Conservation (phyloP, 2,329 filamentous ascomycete genomes). For the Sphaerulina populicola region DNA sequence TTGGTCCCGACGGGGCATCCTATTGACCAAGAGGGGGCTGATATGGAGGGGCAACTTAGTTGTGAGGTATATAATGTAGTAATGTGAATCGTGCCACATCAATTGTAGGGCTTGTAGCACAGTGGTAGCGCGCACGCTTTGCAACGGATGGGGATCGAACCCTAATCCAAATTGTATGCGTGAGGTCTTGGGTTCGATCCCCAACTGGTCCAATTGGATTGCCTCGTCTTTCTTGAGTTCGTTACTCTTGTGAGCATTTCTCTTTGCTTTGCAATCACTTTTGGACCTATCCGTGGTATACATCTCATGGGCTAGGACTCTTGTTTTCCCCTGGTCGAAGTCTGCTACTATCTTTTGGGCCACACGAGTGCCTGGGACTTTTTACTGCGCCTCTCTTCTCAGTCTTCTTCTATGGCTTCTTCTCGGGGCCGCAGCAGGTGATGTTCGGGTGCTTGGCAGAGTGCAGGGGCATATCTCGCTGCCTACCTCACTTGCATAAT, state of each 20-base stretch:
- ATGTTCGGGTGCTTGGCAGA: neutral
- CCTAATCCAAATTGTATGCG: neutral
- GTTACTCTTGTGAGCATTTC: neutral
- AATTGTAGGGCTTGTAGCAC: slow-evolving; percentile 3
- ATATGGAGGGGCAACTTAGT: no score
- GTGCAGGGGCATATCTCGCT: slow-evolving; percentile 4
- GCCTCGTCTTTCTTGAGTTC: slow-evolving; percentile 1
- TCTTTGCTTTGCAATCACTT: neutral
- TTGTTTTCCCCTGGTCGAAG: no score
- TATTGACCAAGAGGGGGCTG: no score
- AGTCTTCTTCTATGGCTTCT: neutral
- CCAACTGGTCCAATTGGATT: neutral
- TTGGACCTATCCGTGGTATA: no score
- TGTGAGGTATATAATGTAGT: no score
- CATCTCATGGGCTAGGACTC: no score
- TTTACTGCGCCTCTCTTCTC: no score
- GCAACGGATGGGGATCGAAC: neutral
- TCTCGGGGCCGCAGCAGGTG: neutral
- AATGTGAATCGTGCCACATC: no score
- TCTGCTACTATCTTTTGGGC: no score
- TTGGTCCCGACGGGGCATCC: no score
- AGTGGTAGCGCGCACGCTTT: slow-evolving; percentile 11
- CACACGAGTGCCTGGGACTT: no score
- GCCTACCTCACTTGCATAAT: no score
- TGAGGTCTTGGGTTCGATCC: slow-evolving; percentile 9